Percentiles rank a stretch among this genome's conserved stretches.
phyloP scores from a whole-genome alignment of 495 filamentous ascomycete species.

The Niebla homalea region DNA sequence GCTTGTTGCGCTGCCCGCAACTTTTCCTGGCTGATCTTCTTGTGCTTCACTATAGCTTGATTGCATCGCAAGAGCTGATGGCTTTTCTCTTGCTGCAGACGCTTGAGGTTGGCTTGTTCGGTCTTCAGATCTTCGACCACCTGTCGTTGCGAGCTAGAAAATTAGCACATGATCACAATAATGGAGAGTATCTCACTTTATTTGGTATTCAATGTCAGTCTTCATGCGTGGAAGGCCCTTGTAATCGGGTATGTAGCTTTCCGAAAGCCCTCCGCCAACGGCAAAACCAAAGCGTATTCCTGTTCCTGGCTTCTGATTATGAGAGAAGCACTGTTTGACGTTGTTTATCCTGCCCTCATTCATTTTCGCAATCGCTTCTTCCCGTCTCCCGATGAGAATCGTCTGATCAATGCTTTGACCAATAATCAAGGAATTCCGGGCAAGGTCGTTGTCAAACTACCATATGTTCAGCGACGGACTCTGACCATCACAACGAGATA shows the following conservation, averaged over 20 bases:
- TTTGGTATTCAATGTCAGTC: constrained; percentile 58
- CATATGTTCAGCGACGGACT: constrained; percentile 9
- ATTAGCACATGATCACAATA: neutral
- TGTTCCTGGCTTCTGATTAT: constrained; percentile 41
- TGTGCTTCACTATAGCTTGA: constrained; percentile 29
- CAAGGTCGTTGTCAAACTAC: constrained; percentile 63
- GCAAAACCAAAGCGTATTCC: constrained; percentile 50
- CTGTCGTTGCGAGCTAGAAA: constrained; percentile 30
- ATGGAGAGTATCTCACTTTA: constrained; percentile 28
- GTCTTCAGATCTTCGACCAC: constrained; percentile 29
- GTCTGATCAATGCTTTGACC: constrained; percentile 72
- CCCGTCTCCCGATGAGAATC: constrained; percentile 54
- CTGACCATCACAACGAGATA: neutral
- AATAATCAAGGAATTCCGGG: constrained; percentile 73
- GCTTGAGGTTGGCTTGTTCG: constrained; percentile 27
- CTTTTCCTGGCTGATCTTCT: constrained; percentile 33
- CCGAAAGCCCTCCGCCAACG: constrained; percentile 39
- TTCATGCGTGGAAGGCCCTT: constrained; percentile 56
- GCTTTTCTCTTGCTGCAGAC: constrained; percentile 22
- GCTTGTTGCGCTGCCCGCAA: constrained; percentile 43
- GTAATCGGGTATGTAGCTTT: constrained; percentile 39
- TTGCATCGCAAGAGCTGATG: constrained; percentile 24
- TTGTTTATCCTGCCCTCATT: constrained; percentile 50
- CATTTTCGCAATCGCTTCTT: constrained; percentile 56
- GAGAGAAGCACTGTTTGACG: constrained; percentile 54